Percentiles rank a stretch among this genome's conserved stretches.
phyloP scores from a whole-genome alignment of 768 basidiomycete genomes.

The Lentinula lateritia region DNA sequence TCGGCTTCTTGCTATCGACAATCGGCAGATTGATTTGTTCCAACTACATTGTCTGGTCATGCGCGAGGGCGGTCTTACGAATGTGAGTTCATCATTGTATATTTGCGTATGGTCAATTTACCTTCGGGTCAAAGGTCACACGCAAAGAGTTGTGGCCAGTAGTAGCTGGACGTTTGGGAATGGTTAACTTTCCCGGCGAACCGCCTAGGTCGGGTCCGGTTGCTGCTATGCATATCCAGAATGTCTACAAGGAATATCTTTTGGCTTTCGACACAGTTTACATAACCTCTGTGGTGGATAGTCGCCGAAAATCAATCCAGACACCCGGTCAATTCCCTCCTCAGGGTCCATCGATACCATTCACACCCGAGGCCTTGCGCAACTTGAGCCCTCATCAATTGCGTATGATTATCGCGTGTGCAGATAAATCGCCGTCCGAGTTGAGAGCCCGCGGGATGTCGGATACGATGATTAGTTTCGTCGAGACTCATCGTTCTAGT shows the following conservation, averaged over 20 bases:
- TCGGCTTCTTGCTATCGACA: slow-evolving; percentile 43
- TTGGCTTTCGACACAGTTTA: slow-evolving; percentile 52
- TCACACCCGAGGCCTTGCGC: not conserved
- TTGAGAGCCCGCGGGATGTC: slow-evolving; percentile 46
- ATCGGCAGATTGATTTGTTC: slow-evolving; percentile 54
- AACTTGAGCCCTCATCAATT: slow-evolving; percentile 26
- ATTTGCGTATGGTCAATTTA: not conserved
- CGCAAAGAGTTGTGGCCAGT: slow-evolving; percentile 56
- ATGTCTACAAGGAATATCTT: slow-evolving; percentile 58
- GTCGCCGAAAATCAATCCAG: slow-evolving; percentile 18
- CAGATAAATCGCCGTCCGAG: slow-evolving; percentile 39
- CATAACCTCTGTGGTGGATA: slow-evolving; percentile 33
- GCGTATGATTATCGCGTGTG: slow-evolving; percentile 41
- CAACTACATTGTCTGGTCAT: slow-evolving; percentile 54
- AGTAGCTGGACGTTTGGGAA: slow-evolving; percentile 63
- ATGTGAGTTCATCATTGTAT: slow-evolving; percentile 29
- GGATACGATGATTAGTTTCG: slow-evolving; percentile 46
- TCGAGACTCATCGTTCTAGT: slow-evolving; percentile 50
- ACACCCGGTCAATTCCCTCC: slow-evolving; percentile 4
- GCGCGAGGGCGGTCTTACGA: slow-evolving; percentile 45
- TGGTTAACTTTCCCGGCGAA: slow-evolving; percentile 62
- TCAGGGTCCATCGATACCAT: slow-evolving; percentile 5
- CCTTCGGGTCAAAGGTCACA: slow-evolving; percentile 35
- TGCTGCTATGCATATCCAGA: slow-evolving; percentile 52
- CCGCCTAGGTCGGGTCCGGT: slow-evolving; percentile 60